phyloP scores from a whole-genome alignment of 2,329 filamentous ascomycete species.

The Fusarium nurragi region DNA sequence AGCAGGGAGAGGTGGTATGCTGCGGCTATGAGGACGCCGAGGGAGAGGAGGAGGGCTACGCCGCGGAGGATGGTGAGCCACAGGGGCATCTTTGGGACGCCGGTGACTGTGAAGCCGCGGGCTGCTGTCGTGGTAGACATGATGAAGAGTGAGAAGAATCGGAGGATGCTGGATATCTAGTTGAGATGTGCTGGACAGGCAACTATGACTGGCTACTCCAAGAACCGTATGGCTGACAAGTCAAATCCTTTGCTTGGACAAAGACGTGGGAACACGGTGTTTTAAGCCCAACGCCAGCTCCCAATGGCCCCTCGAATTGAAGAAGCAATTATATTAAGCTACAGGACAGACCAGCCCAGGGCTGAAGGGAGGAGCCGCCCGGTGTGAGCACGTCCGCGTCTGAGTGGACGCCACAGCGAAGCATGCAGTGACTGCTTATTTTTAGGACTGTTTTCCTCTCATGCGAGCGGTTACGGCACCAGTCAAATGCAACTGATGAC shows the following conservation, averaged over 20 bases:
- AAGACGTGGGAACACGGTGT: background rate
- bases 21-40: constrained; percentile 52
- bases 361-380: constrained; percentile 17
- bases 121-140: constrained; percentile 26
- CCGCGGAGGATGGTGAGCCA: constrained; percentile 52
- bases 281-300: background rate
- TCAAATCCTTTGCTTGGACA: background rate
- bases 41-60: constrained; percentile 52
- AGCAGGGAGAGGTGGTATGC: constrained; percentile 54
- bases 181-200: background rate
- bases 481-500: background rate
- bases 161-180: background rate
- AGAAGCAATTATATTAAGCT: background rate
- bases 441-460: background rate
- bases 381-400: background rate
- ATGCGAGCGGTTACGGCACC: background rate
- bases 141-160: background rate
- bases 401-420: background rate
- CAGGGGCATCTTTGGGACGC: constrained; percentile 50
- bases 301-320: background rate
- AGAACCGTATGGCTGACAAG: background rate
- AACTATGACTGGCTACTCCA: background rate
- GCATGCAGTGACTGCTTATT: background rate
- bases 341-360: constrained; percentile 8
- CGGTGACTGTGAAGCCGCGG: constrained; percentile 49